These are phyloP conservation scores for Bipolaris cookei DNA, from an alignment of 2,329 filamentous ascomycete genomes.

Conservation along the genomic window DNA sequence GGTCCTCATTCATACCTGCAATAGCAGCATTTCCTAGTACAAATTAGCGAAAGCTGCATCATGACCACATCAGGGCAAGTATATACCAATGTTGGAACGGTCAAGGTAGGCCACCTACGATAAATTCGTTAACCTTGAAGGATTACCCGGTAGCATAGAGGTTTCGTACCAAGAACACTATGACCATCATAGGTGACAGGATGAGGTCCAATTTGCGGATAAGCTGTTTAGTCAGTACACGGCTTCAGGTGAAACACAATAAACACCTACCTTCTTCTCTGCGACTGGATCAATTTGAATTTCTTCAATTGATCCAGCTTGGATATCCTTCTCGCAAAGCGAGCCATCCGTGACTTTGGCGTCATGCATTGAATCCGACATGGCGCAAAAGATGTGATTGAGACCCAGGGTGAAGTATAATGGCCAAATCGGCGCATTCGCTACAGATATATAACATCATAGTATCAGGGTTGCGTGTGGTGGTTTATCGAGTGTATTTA, in stretches of 20 bases:
- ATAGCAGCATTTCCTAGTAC: constrained; percentile 52
- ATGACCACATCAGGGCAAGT: not conserved
- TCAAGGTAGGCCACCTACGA: constrained; percentile 42
- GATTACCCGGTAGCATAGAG: not conserved
- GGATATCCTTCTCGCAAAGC: constrained; percentile 16
- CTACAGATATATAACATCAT: not conserved
- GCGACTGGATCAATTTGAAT: constrained; percentile 51
- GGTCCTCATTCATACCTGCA: constrained; percentile 24
- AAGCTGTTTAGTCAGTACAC: constrained; percentile 38
- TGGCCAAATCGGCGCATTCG: not conserved
- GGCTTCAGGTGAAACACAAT: not conserved
- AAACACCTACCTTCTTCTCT: constrained; percentile 41
- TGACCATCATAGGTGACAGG: constrained; percentile 60
- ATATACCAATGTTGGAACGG: constrained; percentile 58
- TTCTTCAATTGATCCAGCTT: constrained; percentile 9
- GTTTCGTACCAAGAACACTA: constrained; percentile 56
- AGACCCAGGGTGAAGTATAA: not conserved
- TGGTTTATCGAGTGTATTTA: not conserved
- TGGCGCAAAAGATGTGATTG: not conserved
- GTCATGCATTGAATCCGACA: constrained; percentile 15
- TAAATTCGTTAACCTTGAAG: not conserved
- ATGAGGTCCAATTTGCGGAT: constrained; percentile 57
- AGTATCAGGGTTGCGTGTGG: not conserved
- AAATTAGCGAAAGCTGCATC: constrained; percentile 8
- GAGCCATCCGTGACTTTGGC: constrained; percentile 15